Evolutionary conservation across 768 basidiomycete species (phyloP).

Genomic region (Agrocybe praecox): DNA sequence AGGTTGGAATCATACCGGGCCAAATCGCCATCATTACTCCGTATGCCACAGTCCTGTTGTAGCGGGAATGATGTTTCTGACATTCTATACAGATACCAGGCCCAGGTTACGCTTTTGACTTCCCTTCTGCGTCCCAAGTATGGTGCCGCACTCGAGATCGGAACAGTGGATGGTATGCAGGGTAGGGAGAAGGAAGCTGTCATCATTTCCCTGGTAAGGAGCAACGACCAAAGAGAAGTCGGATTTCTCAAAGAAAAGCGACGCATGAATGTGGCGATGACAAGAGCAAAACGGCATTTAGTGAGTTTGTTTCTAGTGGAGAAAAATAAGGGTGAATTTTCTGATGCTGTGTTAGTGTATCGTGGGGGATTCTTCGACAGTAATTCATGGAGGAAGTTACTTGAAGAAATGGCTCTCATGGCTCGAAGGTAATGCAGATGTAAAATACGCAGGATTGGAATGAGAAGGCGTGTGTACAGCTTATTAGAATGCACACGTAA

Average conservation of each 20-base stretch:
- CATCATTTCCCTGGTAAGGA: conserved; percentile 89
- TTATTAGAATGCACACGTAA: too few relatives aligned
- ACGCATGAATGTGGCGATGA: conserved; percentile 94
- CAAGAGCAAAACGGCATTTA: conserved; percentile 84
- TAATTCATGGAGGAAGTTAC: conserved; percentile 81
- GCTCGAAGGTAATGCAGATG: conserved; percentile 89
- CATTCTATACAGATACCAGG: conserved; percentile 70
- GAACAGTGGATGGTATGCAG: conserved; percentile 97
- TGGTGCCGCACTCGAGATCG: conserved; percentile 79
- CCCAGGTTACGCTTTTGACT: conserved; percentile 86
- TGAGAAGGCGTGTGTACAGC: too few relatives aligned
- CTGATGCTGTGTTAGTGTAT: conserved; percentile 61
- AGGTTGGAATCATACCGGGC: conserved; percentile 58
- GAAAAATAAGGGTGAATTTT: background rate
- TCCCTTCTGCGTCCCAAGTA: conserved; percentile 73
- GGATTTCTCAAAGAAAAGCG: conserved; percentile 95
- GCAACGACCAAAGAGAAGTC: conserved; percentile 89
- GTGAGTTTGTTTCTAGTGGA: conserved; percentile 45
- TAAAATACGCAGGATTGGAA: conserved; percentile 78
- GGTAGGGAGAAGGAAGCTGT: conserved; percentile 95
- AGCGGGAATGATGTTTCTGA: background rate
- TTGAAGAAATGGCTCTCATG: conserved; percentile 90
- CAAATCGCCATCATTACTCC: conserved; percentile 92
- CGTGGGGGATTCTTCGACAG: conserved; percentile 92
- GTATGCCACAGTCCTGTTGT: conserved; percentile 34